phyloP scores from a whole-genome alignment of 208 protist genomes.

The Leishmania major region DNA sequence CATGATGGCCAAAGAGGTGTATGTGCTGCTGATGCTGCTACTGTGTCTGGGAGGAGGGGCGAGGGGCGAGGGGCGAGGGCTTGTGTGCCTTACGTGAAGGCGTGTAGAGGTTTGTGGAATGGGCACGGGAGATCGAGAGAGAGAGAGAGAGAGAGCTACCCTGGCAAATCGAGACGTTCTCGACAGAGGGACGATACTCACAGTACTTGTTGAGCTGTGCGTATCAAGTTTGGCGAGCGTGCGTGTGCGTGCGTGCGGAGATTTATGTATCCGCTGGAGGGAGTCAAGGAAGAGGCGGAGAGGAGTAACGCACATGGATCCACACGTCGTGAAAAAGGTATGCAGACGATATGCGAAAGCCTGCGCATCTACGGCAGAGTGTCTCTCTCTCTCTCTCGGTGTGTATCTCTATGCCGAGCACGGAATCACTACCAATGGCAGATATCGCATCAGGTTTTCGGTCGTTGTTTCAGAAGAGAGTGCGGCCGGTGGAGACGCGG shows the following conservation, averaged over 20 bases:
- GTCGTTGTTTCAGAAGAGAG: neutral
- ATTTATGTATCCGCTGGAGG: neutral
- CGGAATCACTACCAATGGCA: neutral
- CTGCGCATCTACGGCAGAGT: neutral
- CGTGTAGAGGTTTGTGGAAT: neutral
- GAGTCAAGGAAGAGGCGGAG: neutral
- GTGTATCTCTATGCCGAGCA: neutral
- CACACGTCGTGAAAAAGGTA: neutral
- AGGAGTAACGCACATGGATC: neutral
- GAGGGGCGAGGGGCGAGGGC: neutral
- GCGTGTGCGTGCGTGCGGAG: neutral
- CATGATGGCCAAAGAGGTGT: conserved; percentile 7
- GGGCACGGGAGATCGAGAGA: neutral
- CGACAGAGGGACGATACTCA: neutral
- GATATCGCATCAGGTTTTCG: no score
- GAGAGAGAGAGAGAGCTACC: neutral
- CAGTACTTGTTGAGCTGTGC: neutral
- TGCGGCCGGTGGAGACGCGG: neutral
- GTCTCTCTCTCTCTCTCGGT: neutral
- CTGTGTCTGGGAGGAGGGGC: neutral
- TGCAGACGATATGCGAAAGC: neutral
- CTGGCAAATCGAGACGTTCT: neutral
- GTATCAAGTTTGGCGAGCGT: neutral
- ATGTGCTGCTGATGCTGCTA: neutral
- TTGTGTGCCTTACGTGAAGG: neutral